phyloP scores from a whole-genome alignment of 1,139 yeast genomes.

The Pichia sp. region DNA sequence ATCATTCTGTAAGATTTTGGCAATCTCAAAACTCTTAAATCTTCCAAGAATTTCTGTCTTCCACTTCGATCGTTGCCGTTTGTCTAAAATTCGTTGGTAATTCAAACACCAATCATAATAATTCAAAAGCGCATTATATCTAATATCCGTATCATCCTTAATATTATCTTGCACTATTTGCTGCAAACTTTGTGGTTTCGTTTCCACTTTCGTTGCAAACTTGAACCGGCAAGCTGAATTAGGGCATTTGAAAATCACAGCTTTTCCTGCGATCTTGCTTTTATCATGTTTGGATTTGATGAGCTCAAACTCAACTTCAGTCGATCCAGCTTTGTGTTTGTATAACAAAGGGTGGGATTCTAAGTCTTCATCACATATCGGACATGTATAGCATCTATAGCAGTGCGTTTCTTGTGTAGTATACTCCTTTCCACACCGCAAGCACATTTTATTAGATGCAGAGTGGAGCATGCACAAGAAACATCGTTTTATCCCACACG shows the following conservation, averaged over 20 bases:
- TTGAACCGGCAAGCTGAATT: constrained; percentile 25
- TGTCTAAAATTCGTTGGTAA: constrained; percentile 11
- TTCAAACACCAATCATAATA: constrained; percentile 12
- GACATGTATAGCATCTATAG: constrained; percentile 30
- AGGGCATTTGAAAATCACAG: constrained; percentile 30
- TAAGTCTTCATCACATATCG: constrained; percentile 22
- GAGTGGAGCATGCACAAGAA: constrained; percentile 20
- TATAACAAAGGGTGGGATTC: constrained; percentile 11
- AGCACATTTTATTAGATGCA: constrained; percentile 2
- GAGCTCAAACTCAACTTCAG: constrained; percentile 2
- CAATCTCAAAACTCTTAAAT: constrained; percentile 25
- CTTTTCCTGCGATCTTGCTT: constrained; percentile 24
- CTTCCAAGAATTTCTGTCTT: constrained; percentile 18
- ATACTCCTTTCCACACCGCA: constrained; percentile 18
- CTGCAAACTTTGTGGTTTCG: constrained; percentile 31
- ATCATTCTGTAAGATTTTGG: constrained; percentile 10
- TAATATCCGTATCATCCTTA: neutral
- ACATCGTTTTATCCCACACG: constrained; percentile 27
- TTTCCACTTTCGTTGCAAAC: constrained; percentile 27
- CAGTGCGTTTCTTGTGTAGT: constrained; percentile 17
- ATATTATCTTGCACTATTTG: constrained; percentile 18
- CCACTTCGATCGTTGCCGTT: constrained; percentile 8
- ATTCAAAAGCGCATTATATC: constrained; percentile 6
- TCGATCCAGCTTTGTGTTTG: neutral
- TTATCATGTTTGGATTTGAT: constrained; percentile 13